These are phyloP conservation scores for Jatropha podagrica DNA, from an alignment of 441 rosid species.

Conservation along the genomic window DNA sequence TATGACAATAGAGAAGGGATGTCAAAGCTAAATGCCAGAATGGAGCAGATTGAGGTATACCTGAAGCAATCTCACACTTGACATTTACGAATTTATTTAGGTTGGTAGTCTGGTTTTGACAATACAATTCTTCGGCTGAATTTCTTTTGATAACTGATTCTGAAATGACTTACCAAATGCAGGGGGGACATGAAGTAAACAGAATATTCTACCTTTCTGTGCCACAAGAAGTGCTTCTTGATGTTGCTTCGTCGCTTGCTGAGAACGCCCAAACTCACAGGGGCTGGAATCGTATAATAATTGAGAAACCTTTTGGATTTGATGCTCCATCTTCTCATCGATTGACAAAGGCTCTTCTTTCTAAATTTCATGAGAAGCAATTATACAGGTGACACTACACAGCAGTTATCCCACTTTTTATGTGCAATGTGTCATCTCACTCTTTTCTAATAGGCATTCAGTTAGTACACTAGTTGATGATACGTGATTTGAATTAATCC, in stretches of 20 bases:
- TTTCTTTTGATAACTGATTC: conserved; percentile 33
- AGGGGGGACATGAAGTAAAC: conserved; percentile 62
- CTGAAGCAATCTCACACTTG: neutral
- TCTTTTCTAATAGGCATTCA: conserved; percentile 10
- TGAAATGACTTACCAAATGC: conserved; percentile 38
- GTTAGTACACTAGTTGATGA: neutral
- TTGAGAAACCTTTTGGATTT: conserved; percentile 86
- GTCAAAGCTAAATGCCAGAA: conserved; percentile 60
- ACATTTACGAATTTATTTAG: conserved; percentile 3
- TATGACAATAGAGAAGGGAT: conserved; percentile 59
- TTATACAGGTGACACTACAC: conserved; percentile 58
- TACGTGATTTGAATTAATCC: conserved; percentile 7
- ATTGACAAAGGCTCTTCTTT: conserved; percentile 61
- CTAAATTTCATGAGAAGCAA: conserved; percentile 66
- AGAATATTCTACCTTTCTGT: conserved; percentile 78
- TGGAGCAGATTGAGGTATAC: conserved; percentile 72
- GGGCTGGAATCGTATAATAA: conserved; percentile 80
- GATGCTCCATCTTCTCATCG: conserved; percentile 51
- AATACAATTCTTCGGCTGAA: conserved; percentile 17
- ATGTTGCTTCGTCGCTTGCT: conserved; percentile 60
- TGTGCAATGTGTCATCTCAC: neutral
- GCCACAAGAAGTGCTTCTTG: conserved; percentile 82
- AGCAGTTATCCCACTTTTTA: neutral
- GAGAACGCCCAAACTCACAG: conserved; percentile 57
- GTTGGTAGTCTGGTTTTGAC: conserved; percentile 1